Evolutionary conservation across 768 basidiomycete genomes (phyloP).

Genomic region (Auriscalpium microsporum): DNA sequence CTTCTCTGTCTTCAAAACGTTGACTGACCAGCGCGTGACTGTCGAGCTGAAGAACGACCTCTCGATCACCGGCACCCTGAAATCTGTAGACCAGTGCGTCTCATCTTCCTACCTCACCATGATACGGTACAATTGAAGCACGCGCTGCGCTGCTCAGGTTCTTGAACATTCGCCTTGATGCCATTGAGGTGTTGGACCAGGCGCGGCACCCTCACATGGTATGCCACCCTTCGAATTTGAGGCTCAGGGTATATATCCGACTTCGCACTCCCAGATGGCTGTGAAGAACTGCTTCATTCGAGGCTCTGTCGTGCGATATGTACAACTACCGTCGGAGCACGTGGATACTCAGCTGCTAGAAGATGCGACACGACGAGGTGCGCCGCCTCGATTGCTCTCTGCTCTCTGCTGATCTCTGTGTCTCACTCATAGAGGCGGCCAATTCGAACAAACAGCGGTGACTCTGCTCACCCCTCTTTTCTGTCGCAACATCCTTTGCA

Average conservation of each 20-base stretch:
- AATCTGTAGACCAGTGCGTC: slow-evolving; percentile 95
- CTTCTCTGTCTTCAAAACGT: slow-evolving; percentile 98
- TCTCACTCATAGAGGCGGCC: slow-evolving; percentile 3
- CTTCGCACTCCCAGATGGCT: slow-evolving; percentile 60
- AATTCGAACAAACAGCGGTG: slow-evolving; percentile 8
- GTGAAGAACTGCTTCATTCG: slow-evolving; percentile 99
- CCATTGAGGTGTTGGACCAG: slow-evolving; percentile 87
- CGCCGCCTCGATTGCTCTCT: slow-evolving; percentile 11
- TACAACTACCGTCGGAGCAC: slow-evolving; percentile 84
- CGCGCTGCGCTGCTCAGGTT: slow-evolving; percentile 41
- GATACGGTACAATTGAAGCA: background rate
- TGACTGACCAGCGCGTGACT: slow-evolving; percentile 93
- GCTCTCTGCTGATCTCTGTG: background rate
- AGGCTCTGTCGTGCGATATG: slow-evolving; percentile 96
- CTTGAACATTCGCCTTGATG: slow-evolving; percentile 92
- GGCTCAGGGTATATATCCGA: background rate
- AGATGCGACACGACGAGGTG: slow-evolving; percentile 94
- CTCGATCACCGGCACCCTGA: slow-evolving; percentile 88
- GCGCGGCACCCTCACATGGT: slow-evolving; percentile 97
- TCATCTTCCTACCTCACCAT: background rate
- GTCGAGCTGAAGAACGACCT: slow-evolving; percentile 99
- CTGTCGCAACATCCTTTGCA: background rate
- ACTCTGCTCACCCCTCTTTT: background rate
- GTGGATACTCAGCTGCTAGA: slow-evolving; percentile 94
- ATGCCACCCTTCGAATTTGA: slow-evolving; percentile 14